phyloP scores from a whole-genome alignment of 306 rosid species.

The Ammopiptanthus mongolicus region DNA sequence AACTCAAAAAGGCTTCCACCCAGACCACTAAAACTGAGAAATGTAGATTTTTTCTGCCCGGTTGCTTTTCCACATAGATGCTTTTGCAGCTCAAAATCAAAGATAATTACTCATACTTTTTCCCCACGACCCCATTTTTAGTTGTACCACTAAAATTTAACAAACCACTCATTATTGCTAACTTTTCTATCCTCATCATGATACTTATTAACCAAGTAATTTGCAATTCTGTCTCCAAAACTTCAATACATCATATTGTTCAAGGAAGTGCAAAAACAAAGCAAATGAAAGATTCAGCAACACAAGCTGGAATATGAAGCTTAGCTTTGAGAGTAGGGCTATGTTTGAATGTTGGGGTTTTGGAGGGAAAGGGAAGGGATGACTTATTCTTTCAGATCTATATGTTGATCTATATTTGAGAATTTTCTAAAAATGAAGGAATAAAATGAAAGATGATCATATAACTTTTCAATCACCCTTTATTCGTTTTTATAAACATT shows the following conservation, averaged over 20 bases:
- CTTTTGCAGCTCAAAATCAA: neutral
- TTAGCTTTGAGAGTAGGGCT: neutral
- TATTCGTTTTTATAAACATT: too few species aligned
- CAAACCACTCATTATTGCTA: neutral
- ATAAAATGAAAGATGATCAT: too few species aligned
- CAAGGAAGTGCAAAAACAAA: neutral
- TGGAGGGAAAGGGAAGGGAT: too few species aligned
- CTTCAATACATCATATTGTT: neutral
- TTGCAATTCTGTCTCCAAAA: neutral
- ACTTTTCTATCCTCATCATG: too few species aligned
- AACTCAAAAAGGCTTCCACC: neutral
- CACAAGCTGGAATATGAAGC: neutral
- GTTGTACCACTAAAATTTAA: neutral
- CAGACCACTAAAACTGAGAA: neutral
- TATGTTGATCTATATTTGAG: too few species aligned
- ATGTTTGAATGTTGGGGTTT: too few species aligned
- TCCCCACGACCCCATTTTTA: neutral
- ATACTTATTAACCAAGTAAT: neutral
- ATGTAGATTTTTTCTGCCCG: neutral
- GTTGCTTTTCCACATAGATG: neutral
- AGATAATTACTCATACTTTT: neutral
- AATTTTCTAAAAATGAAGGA: too few species aligned
- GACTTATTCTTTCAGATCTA: too few species aligned
- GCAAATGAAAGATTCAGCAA: neutral
- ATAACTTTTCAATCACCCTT: too few species aligned